Base-by-base conservation (phyloP, 208 protist species). In the Vickermania ingenoplastis region DNA sequence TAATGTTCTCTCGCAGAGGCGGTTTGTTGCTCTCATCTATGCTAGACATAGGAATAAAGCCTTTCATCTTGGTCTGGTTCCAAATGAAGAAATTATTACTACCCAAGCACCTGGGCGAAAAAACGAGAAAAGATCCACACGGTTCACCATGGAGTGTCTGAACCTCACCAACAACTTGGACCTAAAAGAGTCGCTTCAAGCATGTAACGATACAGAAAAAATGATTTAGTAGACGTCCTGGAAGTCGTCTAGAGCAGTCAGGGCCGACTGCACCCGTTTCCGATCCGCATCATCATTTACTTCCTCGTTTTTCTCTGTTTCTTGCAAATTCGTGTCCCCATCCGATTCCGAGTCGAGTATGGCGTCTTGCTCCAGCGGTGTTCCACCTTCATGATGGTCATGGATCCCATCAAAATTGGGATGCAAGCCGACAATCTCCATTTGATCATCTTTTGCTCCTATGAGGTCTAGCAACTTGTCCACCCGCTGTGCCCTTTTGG, bases 211-310 rank as follows among this genome's bases (percentile, higher is more conserved):
- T n/a, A n/a, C n/a, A 3, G 11, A 7, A 64, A 24, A 36, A 13
- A 54, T 30, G 5, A 27, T 2, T 54, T 49, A 68, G 29, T 91
- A 93, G 17, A 86, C 59, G 56, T 86, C 81, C 26, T 94, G 83
- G 75, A 94, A 94, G 60, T 94, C 87, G 58, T 94, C 87, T 31
- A 94, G 73, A 0, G 82, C 83, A 3, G 83, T 75, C 27, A 94
- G 72, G 1, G 87, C 87, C 21, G 76, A 79, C 56, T 79, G 68
- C 54, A 93, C 86, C n/a, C 75, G 68, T 58, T 82, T 63, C 30
- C 66, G 22, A 31, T 81, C 71, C 26, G 80, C 67, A 36, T 67
- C 57, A 23, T 81, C 70, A 13, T 49, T 67, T 2, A 57, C 64
- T 14, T 28, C 70, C 1, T n/a, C 28, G 13, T 14, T 14, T 59